Base-by-base conservation (phyloP, 192 early-diverging fungal species). In the Blastocladiella britannica region DNA sequence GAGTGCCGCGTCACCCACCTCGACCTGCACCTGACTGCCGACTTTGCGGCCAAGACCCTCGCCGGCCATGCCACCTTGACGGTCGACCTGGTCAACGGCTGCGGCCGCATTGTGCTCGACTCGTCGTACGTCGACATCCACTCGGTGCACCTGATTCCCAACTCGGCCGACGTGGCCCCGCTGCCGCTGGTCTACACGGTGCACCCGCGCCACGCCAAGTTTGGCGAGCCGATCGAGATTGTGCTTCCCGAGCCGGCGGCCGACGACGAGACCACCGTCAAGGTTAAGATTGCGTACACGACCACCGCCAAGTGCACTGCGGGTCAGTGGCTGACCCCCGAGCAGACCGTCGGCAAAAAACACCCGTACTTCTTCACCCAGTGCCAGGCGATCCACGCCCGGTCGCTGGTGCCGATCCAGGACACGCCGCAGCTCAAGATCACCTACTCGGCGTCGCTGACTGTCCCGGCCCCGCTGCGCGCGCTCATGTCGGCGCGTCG, bases 341-440 rank as follows among this genome's bases (percentile, higher is more conserved):
- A 75, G 77, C 95, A 96, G 70, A 98, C 95, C 6, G 78, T 87
- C 27, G 95, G 95, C 47, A 88, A 89, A 69, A 73, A 80, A 58
- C 74, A 89, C 59, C 95, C 95, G 23, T 98, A 97, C 65, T 69
- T 97, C 51, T 97, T 97, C 67, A 88, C 89, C 37, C 94, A 97
- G 68, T 93, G 95, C 72, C 86, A 98, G 69, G 65, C 77, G 29
- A 96, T 98, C 61, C 91, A 96, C 58, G 95, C 91, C 8, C 83
- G 95, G 52, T 83, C 84, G 51, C 63, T 98, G 57, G 62, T 86
- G 12, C 95, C 95, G 25, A 89, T 88, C 65, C 87, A 89, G 74
- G 90, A 91, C 63, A 75, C 83, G 29, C 88, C 88, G 27, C 72
- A 76, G 5, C 74, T 89, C 65, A 97, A 97, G 79, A 65, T 89